phyloP scores from a whole-genome alignment of 2,329 filamentous ascomycete species.

The Penicillium sp. region DNA sequence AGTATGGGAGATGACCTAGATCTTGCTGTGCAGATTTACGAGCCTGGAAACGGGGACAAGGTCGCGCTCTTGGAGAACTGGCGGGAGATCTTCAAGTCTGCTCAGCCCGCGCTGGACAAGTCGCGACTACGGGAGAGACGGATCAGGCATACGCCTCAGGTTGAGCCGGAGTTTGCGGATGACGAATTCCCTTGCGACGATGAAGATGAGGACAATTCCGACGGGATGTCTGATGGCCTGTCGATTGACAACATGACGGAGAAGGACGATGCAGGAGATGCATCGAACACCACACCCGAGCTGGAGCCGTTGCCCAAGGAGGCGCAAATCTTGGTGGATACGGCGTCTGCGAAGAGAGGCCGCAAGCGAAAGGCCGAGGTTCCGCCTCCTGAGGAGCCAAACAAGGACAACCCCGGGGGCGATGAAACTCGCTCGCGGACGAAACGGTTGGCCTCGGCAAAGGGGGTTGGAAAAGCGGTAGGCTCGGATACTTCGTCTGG shows the following conservation, averaged over 20 bases:
- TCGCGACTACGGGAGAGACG: constrained; percentile 22
- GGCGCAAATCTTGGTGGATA: neutral
- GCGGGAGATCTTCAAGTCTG: constrained; percentile 46
- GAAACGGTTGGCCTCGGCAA: constrained; percentile 30
- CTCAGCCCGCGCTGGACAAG: constrained; percentile 34
- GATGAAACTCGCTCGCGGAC: constrained; percentile 17
- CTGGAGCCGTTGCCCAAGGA: constrained; percentile 19
- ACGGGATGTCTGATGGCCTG: constrained; percentile 23
- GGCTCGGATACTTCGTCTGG: constrained; percentile 16
- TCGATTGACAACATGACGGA: constrained; percentile 16
- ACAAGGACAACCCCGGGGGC: constrained; percentile 10
- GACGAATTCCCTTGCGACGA: constrained; percentile 15
- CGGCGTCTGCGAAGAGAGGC: constrained; percentile 16
- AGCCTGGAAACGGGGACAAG: constrained; percentile 44
- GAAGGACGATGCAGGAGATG: constrained; percentile 22
- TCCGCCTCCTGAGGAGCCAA: constrained; percentile 9
- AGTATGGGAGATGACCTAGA: constrained; percentile 28
- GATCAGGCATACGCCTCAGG: neutral
- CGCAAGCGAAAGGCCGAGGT: constrained; percentile 24
- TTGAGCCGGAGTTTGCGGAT: constrained; percentile 6
- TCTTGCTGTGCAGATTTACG: constrained; percentile 33
- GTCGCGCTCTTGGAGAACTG: constrained; percentile 51
- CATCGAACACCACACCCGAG: constrained; percentile 27
- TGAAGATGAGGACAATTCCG: constrained; percentile 17
- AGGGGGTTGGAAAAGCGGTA: constrained; percentile 13